Evolutionary conservation across 2,329 filamentous ascomycete species (phyloP).

Genomic region (Tothia fuscella): DNA sequence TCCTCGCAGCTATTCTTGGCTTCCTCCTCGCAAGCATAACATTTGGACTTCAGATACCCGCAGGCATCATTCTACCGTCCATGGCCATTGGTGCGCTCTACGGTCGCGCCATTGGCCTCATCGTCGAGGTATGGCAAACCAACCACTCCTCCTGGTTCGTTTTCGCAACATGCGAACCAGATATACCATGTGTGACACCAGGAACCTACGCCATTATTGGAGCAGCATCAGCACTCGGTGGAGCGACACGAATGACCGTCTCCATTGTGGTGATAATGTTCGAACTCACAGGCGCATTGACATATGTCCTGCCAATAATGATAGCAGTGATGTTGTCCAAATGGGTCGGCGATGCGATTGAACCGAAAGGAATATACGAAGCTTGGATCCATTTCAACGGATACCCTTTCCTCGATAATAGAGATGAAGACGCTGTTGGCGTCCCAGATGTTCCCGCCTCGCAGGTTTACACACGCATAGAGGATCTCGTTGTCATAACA

Average conservation of each 20-base stretch:
- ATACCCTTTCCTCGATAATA: conserved; percentile 91
- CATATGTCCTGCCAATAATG: conserved; percentile 95
- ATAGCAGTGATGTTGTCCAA: conserved; percentile 96
- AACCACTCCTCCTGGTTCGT: conserved; percentile 64
- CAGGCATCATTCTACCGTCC: conserved; percentile 88
- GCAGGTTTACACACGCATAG: conserved; percentile 83
- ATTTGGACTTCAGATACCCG: conserved; percentile 88
- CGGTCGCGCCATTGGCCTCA: conserved; percentile 77
- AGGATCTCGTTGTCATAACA: conserved; percentile 79
- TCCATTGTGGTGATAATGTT: conserved; percentile 99
- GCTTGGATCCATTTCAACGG: conserved; percentile 94
- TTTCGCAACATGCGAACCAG: conserved; percentile 72
- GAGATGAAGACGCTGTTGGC: conserved; percentile 51
- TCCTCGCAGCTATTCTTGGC: conserved; percentile 71
- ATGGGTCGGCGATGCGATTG: conserved; percentile 95
- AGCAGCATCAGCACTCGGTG: conserved; percentile 84
- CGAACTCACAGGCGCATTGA: conserved; percentile 33
- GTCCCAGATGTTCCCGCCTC: conserved; percentile 77
- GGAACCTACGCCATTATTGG: conserved; percentile 96
- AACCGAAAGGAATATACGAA: conserved; percentile 88
- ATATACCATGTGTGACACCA: conserved; percentile 78
- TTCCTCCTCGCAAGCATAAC: conserved; percentile 79
- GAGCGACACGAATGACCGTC: conserved; percentile 91
- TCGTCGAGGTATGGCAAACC: conserved; percentile 78
- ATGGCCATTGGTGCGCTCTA: conserved; percentile 91